Base-by-base conservation (phyloP, 1,139 yeast genomes). In the Yamadazyma epiphylla region DNA sequence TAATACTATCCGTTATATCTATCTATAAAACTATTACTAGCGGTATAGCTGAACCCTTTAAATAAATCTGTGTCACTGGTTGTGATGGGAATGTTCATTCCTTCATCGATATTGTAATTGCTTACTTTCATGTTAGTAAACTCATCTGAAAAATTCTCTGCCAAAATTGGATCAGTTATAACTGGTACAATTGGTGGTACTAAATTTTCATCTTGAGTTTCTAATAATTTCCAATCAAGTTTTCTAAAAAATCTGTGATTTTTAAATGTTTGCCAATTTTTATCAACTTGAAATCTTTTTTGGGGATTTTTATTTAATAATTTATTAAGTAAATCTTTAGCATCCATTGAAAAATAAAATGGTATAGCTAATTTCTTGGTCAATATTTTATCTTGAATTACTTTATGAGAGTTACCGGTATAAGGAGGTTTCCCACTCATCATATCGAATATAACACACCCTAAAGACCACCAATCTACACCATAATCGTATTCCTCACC, bases 401-500 rank as follows among this genome's bases (percentile, higher is more conserved):
- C 74, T 51, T 83, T 82, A 50, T 84, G 86, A 43, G 82, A 84
- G 41, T 75, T 81, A 2, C 96, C 97, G 0, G 94, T 84, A 52
- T 86, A 88, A 3, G 97, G 97, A 0, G 97, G 96, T 30, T 80
- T 73, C 1, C 97, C 96, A 31, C 88, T 86, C 47, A 89, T 73
- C 39, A 95, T 85, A 57, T 89, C 97, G 52, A 84, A 89, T 15
- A 89, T 65, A 13, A 59, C 64, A 31, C 63, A 56, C 3, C 65
- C 65, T 29, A 59, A 42, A 26, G 63, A 59, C 65, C 65, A 59
- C 65, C 65, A 59, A 39, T 59, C 65, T 5, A 59, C 65, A 5
- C 49, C 48, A 35, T 47, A 58, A 24, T 48, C 59, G 30, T 59
- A 59, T 11, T 46, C 42, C 24, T 58, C 60, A 3, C 64, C 64